phyloP scores from a whole-genome alignment of 2,329 filamentous ascomycete genomes.

The Xylariaceae sp. region DNA sequence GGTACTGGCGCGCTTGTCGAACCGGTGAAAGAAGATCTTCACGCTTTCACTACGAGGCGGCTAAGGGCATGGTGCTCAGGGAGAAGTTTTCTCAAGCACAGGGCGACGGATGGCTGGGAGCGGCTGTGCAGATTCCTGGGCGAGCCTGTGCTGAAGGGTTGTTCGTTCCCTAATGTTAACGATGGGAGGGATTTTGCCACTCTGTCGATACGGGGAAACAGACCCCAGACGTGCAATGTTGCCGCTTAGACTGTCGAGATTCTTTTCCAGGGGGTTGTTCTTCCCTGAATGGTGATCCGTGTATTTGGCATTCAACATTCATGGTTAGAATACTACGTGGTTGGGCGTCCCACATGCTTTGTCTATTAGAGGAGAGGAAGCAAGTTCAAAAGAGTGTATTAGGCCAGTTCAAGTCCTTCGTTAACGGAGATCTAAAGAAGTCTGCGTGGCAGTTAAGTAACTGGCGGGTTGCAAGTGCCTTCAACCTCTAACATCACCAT shows the following conservation, averaged over 20 bases:
- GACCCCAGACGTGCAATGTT: slow-evolving; percentile 52
- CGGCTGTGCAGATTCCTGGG: slow-evolving; percentile 42
- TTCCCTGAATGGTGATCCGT: slow-evolving; percentile 36
- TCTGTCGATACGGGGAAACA: slow-evolving; percentile 48
- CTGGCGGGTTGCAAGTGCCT: too few species aligned
- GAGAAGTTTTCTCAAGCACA: slow-evolving; percentile 38
- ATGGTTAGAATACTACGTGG: too few species aligned
- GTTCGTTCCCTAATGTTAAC: slow-evolving; percentile 50
- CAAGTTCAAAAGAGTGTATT: too few species aligned
- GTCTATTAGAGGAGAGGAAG: too few species aligned
- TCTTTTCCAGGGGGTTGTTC: too few species aligned
- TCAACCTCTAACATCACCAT: too few species aligned
- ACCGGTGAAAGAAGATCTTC: slow-evolving; percentile 66
- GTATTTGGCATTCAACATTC: slow-evolving; percentile 33
- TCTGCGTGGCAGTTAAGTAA: too few species aligned
- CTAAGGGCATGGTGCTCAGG: slow-evolving; percentile 33
- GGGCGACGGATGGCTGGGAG: slow-evolving; percentile 40
- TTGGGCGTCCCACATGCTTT: too few species aligned
- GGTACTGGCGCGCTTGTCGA: slow-evolving; percentile 69
- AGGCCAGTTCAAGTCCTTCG: too few species aligned
- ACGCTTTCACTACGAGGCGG: slow-evolving; percentile 39
- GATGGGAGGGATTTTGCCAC: slow-evolving; percentile 51
- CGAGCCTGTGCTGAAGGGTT: slow-evolving; percentile 36
- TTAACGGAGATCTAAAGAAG: too few species aligned
- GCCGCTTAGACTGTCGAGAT: slow-evolving; percentile 29